A percentile compares a stretch with the other conserved stretches of the same genome.
Conservation (phyloP, 2,329 filamentous ascomycete species). For the Clarireedia sp. region DNA sequence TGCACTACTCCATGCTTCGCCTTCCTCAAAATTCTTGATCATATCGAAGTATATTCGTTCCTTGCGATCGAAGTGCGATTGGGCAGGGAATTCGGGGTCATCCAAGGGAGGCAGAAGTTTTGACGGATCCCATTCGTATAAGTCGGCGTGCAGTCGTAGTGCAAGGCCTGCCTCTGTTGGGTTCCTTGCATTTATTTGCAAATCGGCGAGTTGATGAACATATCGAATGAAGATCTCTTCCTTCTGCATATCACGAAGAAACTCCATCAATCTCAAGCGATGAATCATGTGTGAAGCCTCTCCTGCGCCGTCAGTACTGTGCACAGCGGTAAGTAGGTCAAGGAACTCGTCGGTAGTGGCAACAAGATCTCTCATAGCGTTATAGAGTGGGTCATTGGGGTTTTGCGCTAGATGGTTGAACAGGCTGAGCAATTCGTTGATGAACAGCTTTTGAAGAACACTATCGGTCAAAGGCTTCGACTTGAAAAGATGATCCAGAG, state of each 20-base stretch:
- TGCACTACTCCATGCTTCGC: constrained; percentile 87
- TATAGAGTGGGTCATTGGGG: constrained; percentile 65
- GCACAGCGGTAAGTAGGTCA: constrained; percentile 82
- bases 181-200: constrained; percentile 70
- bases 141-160: constrained; percentile 79
- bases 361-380: constrained; percentile 70
- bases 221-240: constrained; percentile 96
- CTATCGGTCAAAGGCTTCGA: constrained; percentile 80
- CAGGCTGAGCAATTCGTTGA: constrained; percentile 72
- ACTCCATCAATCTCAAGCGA: constrained; percentile 86
- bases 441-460: constrained; percentile 85
- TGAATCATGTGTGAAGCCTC: constrained; percentile 82
- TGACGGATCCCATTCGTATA: constrained; percentile 83
- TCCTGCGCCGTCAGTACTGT: constrained; percentile 63
- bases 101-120: constrained; percentile 55
- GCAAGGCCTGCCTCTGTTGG: constrained; percentile 83
- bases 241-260: constrained; percentile 91
- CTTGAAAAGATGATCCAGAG: constrained; percentile 83
- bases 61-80: constrained; percentile 86
- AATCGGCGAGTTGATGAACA: constrained; percentile 77
- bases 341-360: constrained; percentile 82
- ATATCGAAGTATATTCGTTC: constrained; percentile 89
- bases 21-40: constrained; percentile 90
- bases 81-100: constrained; percentile 72
- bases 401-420: constrained; percentile 65